Conservation (phyloP, 768 basidiomycete species). For the Pleurotus tuoliensis region DNA sequence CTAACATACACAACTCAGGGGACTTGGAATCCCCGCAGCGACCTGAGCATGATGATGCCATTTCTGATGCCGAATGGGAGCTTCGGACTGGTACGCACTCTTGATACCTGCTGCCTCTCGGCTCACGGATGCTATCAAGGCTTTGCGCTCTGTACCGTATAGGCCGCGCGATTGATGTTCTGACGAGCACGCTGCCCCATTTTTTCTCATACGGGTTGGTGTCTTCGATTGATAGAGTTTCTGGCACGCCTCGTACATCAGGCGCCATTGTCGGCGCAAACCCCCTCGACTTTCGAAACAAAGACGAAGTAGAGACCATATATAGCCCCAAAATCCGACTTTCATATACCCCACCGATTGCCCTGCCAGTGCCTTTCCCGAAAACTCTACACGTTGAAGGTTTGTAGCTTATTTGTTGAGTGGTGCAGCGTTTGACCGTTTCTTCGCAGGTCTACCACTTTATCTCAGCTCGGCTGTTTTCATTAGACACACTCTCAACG, state of each 20-base stretch:
- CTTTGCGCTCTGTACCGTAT: neutral
- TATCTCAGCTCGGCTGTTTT: constrained; percentile 71
- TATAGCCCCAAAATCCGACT: constrained; percentile 65
- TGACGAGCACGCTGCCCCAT: constrained; percentile 65
- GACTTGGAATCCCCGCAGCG: neutral
- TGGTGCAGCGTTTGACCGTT: no score
- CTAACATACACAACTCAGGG: no score
- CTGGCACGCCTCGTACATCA: constrained; percentile 30
- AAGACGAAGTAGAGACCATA: constrained; percentile 40
- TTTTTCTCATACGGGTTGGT: constrained; percentile 71
- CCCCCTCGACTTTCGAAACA: constrained; percentile 23
- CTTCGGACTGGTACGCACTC: constrained; percentile 59
- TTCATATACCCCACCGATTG: constrained; percentile 64
- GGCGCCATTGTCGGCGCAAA: constrained; percentile 22
- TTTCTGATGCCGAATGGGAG: constrained; percentile 77
- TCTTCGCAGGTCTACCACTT: constrained; percentile 55
- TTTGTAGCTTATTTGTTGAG: constrained; percentile 19
- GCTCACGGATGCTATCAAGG: neutral
- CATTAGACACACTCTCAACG: constrained; percentile 70
- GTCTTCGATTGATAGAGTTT: constrained; percentile 45
- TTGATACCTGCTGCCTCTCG: neutral
- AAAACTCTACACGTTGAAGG: constrained; percentile 70
- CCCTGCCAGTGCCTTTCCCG: constrained; percentile 67
- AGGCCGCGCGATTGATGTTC: constrained; percentile 71
- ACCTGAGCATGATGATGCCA: constrained; percentile 14